Conservation (phyloP, 1,139 yeast genomes). For the Geotrichum phurueaensis region DNA sequence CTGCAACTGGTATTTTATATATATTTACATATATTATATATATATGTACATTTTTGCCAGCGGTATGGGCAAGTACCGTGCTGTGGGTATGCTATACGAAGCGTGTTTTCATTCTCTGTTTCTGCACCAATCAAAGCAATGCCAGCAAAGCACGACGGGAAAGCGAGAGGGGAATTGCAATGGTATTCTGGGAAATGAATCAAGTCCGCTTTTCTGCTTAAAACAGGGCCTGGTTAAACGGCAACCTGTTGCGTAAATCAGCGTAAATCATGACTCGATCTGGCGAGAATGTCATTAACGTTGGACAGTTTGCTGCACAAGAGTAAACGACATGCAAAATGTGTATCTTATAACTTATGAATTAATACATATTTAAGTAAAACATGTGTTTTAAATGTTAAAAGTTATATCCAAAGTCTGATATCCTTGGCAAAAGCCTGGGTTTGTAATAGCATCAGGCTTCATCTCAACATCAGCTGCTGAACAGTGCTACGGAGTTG, state of each 20-base stretch:
- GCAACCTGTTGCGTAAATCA: too few species aligned
- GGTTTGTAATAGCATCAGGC: background rate
- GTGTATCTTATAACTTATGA: background rate
- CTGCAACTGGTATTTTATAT: too few species aligned
- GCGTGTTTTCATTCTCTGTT: background rate
- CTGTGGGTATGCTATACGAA: background rate
- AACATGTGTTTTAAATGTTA: background rate
- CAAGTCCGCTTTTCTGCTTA: too few species aligned
- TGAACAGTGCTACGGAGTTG: background rate
- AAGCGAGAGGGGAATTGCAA: background rate
- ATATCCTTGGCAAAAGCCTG: background rate
- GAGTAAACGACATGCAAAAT: background rate
- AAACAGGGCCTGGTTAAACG: too few species aligned
- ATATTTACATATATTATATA: too few species aligned
- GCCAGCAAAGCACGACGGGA: background rate
- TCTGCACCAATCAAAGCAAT: background rate
- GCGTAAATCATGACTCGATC: too few species aligned
- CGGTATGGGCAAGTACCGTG: background rate
- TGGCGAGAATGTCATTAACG: too few species aligned
- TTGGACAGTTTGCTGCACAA: too few species aligned
- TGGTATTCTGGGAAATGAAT: too few species aligned
- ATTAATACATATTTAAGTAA: background rate
- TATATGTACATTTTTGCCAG: too few species aligned
- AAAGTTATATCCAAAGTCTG: background rate
- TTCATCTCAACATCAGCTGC: background rate